Evolutionary conservation across 306 rosid genomes (phyloP).

Genomic region (Fagus crenata): DNA sequence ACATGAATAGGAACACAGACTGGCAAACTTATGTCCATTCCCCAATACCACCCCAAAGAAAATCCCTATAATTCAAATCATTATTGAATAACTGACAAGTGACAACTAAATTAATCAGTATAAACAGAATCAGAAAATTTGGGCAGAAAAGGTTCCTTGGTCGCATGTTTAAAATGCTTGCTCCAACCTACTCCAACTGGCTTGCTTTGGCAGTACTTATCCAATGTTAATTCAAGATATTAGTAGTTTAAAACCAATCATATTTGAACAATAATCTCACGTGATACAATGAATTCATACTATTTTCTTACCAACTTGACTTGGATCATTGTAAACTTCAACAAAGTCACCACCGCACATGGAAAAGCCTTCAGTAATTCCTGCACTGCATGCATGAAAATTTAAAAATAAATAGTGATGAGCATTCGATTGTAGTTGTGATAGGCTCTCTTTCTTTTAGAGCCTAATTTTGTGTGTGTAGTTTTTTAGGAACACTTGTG

Average conservation of each 20-base stretch:
- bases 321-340: slow-evolving; percentile 83
- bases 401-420: too few relatives aligned
- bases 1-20: too few relatives aligned
- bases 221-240: background rate
- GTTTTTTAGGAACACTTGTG: too few relatives aligned
- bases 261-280: background rate
- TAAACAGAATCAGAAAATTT: too few relatives aligned
- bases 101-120: too few relatives aligned
- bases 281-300: background rate
- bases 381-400: slow-evolving; percentile 59
- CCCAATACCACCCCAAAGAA: too few relatives aligned
- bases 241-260: background rate
- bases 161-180: background rate
- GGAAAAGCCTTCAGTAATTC: slow-evolving; percentile 95
- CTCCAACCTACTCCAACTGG: background rate
- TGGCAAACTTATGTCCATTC: too few relatives aligned
- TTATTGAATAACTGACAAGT: too few relatives aligned
- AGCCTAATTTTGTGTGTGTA: too few relatives aligned
- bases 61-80: too few relatives aligned
- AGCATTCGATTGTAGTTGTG: too few relatives aligned
- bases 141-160: background rate
- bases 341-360: slow-evolving; percentile 99
- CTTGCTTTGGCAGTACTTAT: background rate
- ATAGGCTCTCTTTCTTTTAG: too few relatives aligned
- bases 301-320: slow-evolving; percentile 67